These are phyloP conservation scores for Cryptosporidium meleagridis DNA, from an alignment of 169 alveolate genomes.

Conservation along the genomic window DNA sequence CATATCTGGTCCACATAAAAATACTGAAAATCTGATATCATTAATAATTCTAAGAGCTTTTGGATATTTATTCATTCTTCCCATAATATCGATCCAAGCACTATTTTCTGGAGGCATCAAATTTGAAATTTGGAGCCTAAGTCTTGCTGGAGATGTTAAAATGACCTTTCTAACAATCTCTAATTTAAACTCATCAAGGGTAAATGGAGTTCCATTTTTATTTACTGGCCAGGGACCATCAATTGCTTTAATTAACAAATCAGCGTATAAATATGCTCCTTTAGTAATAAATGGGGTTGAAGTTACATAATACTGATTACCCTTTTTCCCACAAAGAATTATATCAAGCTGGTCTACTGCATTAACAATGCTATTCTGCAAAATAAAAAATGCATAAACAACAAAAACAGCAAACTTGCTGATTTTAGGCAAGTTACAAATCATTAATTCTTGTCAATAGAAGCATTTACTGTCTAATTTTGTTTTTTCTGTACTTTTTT, in stretches of 20 bases:
- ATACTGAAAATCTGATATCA: constrained; percentile 51
- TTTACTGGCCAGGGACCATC: constrained; percentile 55
- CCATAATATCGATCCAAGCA: constrained; percentile 23
- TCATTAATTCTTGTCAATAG: constrained; percentile 42
- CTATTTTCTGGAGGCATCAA: neutral
- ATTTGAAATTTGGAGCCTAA: constrained; percentile 15
- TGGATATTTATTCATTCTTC: constrained; percentile 34
- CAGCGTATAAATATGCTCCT: constrained; percentile 73
- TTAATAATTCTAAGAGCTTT: constrained; percentile 19
- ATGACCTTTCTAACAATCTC: constrained; percentile 48
- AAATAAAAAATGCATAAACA: neutral
- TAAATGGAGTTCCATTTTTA: constrained; percentile 25
- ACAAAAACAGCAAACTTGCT: constrained; percentile 39
- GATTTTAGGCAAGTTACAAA: neutral
- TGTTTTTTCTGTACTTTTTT: neutral
- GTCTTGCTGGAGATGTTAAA: constrained; percentile 49
- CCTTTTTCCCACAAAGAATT: constrained; percentile 48
- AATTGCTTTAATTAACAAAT: constrained; percentile 41
- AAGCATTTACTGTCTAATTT: constrained; percentile 28
- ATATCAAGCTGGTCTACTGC: constrained; percentile 59
- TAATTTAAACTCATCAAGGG: constrained; percentile 39
- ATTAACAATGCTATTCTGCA: constrained; percentile 9
- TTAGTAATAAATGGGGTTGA: constrained; percentile 54
- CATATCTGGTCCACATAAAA: constrained; percentile 66
- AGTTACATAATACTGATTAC: constrained; percentile 42